phyloP scores from a whole-genome alignment of 2,329 filamentous ascomycete species.

The Eutypa lata region DNA sequence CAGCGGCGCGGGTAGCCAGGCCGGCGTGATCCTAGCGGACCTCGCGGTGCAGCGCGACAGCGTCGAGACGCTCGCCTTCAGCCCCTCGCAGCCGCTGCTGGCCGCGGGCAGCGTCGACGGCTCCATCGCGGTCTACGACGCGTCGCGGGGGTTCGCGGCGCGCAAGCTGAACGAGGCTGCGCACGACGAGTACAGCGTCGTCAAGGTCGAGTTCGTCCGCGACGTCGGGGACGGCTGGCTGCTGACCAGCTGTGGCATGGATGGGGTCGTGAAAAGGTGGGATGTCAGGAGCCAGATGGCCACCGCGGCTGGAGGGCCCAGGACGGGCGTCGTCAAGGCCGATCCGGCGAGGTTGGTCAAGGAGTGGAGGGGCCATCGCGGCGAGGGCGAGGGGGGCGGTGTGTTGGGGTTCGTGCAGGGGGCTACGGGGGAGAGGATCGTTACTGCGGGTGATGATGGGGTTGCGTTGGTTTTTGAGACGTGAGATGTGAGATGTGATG shows the following conservation, averaged over 20 bases:
- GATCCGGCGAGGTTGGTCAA: conserved; percentile 66
- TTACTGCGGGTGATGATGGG: conserved; percentile 89
- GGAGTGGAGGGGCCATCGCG: conserved; percentile 88
- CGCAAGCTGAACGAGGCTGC: conserved; percentile 77
- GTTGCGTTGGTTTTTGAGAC: conserved; percentile 66
- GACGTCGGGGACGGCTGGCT: conserved; percentile 56
- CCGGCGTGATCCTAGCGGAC: conserved; percentile 70
- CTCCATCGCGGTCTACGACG: conserved; percentile 83
- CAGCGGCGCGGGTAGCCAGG: conserved; percentile 37
- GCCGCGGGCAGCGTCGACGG: conserved; percentile 69
- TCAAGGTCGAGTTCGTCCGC: conserved; percentile 85
- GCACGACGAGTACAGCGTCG: conserved; percentile 85
- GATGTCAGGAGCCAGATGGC: conserved; percentile 55
- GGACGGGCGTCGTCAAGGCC: conserved; percentile 42
- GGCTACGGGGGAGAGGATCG: conserved; percentile 66
- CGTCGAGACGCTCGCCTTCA: conserved; percentile 73
- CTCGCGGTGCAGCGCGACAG: conserved; percentile 73
- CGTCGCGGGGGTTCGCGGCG: conserved; percentile 81
- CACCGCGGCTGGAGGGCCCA: background rate
- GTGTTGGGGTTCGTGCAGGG: conserved; percentile 89
- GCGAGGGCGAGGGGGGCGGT: conserved; percentile 81
- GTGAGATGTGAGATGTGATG: conserved; percentile 20
- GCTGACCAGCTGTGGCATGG: conserved; percentile 85
- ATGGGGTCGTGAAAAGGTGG: conserved; percentile 88
- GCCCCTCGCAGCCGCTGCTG: conserved; percentile 47